Evolutionary conservation across 371 early-diverging fungal species (phyloP).

Genomic region (Funneliformis caledonium): DNA sequence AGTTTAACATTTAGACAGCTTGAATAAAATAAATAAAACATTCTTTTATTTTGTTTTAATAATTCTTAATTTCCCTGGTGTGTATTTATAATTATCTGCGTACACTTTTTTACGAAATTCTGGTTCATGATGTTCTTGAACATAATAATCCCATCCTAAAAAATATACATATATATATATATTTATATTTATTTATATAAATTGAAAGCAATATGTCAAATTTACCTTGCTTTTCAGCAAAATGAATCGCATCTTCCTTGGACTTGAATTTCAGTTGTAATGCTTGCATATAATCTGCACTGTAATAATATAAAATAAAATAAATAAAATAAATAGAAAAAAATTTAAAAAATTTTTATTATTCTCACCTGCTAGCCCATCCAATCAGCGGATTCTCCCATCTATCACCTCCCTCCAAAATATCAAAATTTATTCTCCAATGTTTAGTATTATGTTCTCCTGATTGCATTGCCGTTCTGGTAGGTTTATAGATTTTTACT

Average conservation of each 20-base stretch:
- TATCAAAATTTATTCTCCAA: conserved; percentile 93
- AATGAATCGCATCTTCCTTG: conserved; percentile 89
- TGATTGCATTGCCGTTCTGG: conserved; percentile 86
- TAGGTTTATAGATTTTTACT: conserved; percentile 87
- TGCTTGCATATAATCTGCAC: conserved; percentile 85
- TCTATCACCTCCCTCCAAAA: conserved; percentile 72
- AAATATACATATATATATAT: neutral
- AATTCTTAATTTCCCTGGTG: conserved; percentile 73
- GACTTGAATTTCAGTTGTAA: conserved; percentile 81
- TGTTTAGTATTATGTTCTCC: conserved; percentile 76
- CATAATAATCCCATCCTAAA: conserved; percentile 81
- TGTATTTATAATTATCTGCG: conserved; percentile 90
- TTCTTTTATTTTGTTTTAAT: conserved; percentile 81
- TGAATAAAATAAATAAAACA: neutral
- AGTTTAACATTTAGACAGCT: conserved; percentile 40
- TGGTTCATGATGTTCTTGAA: conserved; percentile 82
- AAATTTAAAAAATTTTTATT: neutral
- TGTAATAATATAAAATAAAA: conserved; percentile 43
- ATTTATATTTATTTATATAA: neutral
- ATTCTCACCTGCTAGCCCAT: conserved; percentile 84
- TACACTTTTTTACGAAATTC: conserved; percentile 81
- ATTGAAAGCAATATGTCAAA: neutral
- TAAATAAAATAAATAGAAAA: neutral
- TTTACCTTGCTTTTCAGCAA: conserved; percentile 91
- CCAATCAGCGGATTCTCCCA: conserved; percentile 96